Percentiles rank a stretch among this genome's conserved stretches.
Evolutionary conservation across 1,284 basidiomycete species (phyloP).

Genomic region (Rhodotorula sp.): DNA sequence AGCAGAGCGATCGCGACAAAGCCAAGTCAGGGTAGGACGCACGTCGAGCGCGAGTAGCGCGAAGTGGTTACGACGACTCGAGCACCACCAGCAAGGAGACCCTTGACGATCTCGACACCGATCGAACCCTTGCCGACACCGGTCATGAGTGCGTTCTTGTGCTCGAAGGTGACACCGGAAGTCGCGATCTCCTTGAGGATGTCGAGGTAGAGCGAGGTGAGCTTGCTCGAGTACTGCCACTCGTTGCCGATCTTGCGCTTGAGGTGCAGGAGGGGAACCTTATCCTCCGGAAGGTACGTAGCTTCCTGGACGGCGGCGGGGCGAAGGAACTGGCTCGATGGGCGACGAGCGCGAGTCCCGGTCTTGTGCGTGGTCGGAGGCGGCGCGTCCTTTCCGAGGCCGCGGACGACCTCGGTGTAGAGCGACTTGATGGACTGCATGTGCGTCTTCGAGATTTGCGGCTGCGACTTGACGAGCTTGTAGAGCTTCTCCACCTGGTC

Average conservation of each 20-base stretch:
- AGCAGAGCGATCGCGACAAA: constrained; percentile 15
- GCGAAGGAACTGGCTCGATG: constrained; percentile 89
- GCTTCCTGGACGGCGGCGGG: constrained; percentile 69
- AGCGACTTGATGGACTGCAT: constrained; percentile 96
- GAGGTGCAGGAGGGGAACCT: constrained; percentile 88
- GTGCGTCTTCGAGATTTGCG: constrained; percentile 92
- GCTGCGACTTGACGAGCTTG: constrained; percentile 95
- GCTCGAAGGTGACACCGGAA: constrained; percentile 95
- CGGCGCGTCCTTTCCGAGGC: constrained; percentile 54
- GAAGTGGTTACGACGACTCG: constrained; percentile 95
- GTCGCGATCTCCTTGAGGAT: constrained; percentile 97
- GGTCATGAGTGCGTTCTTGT: constrained; percentile 96
- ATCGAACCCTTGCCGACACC: constrained; percentile 98
- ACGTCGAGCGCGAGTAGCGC: constrained; percentile 54
- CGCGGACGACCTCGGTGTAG: constrained; percentile 87
- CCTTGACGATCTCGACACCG: constrained; percentile 95
- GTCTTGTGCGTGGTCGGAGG: constrained; percentile 32
- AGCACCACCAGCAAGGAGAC: constrained; percentile 90
- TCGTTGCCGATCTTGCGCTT: constrained; percentile 94
- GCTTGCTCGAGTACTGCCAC: constrained; percentile 96
- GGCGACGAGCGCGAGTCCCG: constrained; percentile 67
- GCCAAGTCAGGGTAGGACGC: background rate
- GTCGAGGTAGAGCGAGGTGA: constrained; percentile 78
- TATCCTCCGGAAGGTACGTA: constrained; percentile 78
- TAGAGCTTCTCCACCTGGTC: constrained; percentile 83